Evolutionary conservation across 495 filamentous ascomycete species (phyloP).

Genomic region (Aspergillus conjunctus): DNA sequence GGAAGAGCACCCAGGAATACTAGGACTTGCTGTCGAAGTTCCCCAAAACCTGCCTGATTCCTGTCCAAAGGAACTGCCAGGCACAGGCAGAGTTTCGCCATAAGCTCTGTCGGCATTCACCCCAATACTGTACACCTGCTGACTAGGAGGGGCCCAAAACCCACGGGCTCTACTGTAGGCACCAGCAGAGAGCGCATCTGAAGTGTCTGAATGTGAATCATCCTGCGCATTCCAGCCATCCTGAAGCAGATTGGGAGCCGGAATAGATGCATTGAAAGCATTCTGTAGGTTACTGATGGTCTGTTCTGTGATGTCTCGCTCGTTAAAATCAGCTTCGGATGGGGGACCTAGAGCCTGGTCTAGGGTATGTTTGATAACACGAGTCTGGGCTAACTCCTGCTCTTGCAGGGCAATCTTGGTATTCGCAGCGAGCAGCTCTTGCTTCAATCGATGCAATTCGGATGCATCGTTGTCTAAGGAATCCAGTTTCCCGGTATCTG

Average conservation of each 20-base stretch:
- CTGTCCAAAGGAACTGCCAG: slow-evolving; percentile 29
- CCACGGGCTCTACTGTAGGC: slow-evolving; percentile 62
- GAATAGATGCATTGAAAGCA: slow-evolving; percentile 54
- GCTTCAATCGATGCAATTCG: slow-evolving; percentile 61
- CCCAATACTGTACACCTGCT: slow-evolving; percentile 31
- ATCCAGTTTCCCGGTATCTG: slow-evolving; percentile 22
- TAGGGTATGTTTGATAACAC: slow-evolving; percentile 72
- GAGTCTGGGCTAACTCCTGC: slow-evolving; percentile 78
- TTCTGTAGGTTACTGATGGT: slow-evolving; percentile 56
- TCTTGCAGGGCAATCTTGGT: slow-evolving; percentile 80
- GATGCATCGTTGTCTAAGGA: slow-evolving; percentile 35
- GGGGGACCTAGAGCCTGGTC: slow-evolving; percentile 70
- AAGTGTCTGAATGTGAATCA: slow-evolving; percentile 64
- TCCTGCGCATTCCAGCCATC: slow-evolving; percentile 66
- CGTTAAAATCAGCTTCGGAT: slow-evolving; percentile 56
- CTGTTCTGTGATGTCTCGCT: slow-evolving; percentile 54
- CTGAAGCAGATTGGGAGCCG: slow-evolving; percentile 54
- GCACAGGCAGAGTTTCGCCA: slow-evolving; percentile 28
- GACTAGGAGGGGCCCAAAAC: slow-evolving; percentile 58
- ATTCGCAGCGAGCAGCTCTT: slow-evolving; percentile 77
- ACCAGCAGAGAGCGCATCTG: slow-evolving; percentile 61
- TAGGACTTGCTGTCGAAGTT: slow-evolving; percentile 24
- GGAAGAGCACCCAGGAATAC: slow-evolving; percentile 24
- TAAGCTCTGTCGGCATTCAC: slow-evolving; percentile 36
- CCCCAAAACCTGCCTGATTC: slow-evolving; percentile 41